Evolutionary conservation across 2,329 filamentous ascomycete genomes (phyloP).

Genomic region (Calonectria honghensis): DNA sequence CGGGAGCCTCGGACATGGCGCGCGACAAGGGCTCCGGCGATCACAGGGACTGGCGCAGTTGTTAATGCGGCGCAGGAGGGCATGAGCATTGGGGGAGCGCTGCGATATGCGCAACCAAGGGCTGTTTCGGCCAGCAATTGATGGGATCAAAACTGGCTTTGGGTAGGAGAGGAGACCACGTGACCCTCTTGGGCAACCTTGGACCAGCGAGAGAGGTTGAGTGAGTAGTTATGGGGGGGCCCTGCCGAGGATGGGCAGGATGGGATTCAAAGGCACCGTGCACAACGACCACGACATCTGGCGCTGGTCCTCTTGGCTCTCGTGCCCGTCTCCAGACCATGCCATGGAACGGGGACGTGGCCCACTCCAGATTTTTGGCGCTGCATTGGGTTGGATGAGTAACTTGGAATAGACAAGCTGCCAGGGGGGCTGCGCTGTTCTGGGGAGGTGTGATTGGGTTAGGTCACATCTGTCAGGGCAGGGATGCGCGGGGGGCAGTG

Average conservation of each 20-base stretch:
- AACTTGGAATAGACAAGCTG: conserved; percentile 11
- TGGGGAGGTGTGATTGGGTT: conserved; percentile 22
- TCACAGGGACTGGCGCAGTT: conserved; percentile 19
- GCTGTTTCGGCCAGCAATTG: conserved; percentile 4
- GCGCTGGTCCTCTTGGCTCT: conserved; percentile 14
- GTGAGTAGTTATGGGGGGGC: background rate
- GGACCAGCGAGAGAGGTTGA: background rate
- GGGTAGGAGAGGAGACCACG: conserved; percentile 8
- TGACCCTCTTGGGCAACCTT: conserved; percentile 17
- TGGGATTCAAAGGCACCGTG: conserved; percentile 17
- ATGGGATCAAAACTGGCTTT: conserved; percentile 7
- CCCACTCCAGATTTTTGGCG: conserved; percentile 16
- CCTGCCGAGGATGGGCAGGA: background rate
- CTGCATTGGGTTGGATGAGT: conserved; percentile 17
- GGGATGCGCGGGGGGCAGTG: background rate
- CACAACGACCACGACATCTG: conserved; percentile 1
- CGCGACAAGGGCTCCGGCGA: conserved; percentile 16
- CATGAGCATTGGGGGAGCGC: conserved; percentile 22
- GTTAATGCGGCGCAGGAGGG: conserved; percentile 2
- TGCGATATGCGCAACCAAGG: background rate
- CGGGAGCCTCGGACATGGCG: conserved; percentile 38
- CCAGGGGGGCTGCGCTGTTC: conserved; percentile 14
- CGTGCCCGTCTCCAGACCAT: background rate
- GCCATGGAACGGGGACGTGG: conserved; percentile 19
- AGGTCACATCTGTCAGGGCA: conserved; percentile 1